Percentiles rank a stretch among this genome's conserved stretches.
Conservation (phyloP, 495 filamentous ascomycete genomes). For the Cercophora newfieldiana region DNA sequence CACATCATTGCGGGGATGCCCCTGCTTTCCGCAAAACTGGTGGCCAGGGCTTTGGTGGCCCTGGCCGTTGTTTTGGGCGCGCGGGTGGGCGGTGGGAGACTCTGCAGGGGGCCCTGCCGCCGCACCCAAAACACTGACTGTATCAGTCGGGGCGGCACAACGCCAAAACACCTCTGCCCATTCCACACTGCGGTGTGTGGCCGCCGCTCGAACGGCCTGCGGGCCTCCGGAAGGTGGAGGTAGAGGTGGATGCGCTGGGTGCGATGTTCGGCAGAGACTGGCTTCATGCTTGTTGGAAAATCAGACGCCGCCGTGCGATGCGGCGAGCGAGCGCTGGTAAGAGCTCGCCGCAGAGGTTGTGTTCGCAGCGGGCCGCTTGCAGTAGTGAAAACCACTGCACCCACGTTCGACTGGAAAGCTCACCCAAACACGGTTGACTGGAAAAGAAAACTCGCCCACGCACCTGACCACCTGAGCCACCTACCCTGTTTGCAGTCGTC, state of each 20-base stretch:
- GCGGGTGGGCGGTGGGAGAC: constrained; percentile 10
- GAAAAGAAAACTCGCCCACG: no score
- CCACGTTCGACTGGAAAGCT: no score
- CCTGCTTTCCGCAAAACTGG: constrained; percentile 28
- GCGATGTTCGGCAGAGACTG: not conserved
- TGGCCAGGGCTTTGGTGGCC: constrained; percentile 20
- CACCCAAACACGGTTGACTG: no score
- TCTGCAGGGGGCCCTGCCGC: constrained; percentile 32
- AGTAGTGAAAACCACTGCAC: no score
- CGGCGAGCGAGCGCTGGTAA: not conserved
- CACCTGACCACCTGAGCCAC: no score
- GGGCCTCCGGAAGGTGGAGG: constrained; percentile 11
- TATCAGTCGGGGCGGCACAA: constrained; percentile 30
- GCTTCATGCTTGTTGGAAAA: constrained; percentile 12
- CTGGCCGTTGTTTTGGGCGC: constrained; percentile 23
- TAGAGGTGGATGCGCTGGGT: constrained; percentile 4
- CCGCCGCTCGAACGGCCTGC: constrained; percentile 7
- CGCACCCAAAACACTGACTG: constrained; percentile 34
- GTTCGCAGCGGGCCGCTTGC: no score
- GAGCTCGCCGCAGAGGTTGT: no score
- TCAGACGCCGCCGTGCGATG: not conserved
- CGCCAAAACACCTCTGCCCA: constrained; percentile 17
- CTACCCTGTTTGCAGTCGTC: not conserved
- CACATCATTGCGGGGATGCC: constrained; percentile 36
- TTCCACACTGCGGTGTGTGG: constrained; percentile 4